phyloP scores from a whole-genome alignment of 176 grass and related monocot species.

The Olyra latifolia region DNA sequence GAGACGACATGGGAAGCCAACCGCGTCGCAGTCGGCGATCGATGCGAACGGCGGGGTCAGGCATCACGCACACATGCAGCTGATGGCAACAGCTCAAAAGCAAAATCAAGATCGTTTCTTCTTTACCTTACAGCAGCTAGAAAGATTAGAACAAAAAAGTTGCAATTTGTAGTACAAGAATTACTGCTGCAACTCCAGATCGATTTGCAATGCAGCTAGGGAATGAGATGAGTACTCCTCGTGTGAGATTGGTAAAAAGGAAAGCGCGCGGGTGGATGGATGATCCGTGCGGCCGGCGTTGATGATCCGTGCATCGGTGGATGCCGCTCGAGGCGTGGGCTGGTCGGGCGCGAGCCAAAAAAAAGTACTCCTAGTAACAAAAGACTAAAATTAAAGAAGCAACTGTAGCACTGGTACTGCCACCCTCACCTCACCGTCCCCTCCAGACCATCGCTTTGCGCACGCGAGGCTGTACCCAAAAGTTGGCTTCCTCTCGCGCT shows the following conservation, averaged over 20 bases:
- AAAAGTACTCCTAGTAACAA: background rate
- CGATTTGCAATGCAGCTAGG: background rate
- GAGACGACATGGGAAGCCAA: background rate
- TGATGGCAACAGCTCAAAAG: conserved; percentile 10
- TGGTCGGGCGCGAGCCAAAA: conserved; percentile 23
- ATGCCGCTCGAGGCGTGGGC: conserved; percentile 9
- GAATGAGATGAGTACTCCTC: background rate
- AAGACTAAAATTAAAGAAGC: background rate
- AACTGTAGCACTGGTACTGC: background rate
- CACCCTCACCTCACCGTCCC: too few relatives aligned
- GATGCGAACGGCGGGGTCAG: background rate
- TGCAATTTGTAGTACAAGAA: background rate
- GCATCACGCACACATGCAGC: background rate
- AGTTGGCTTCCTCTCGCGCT: background rate
- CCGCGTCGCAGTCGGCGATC: background rate
- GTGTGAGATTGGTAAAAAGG: background rate
- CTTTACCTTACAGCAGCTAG: background rate
- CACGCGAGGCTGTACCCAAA: conserved; percentile 25
- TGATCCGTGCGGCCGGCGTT: background rate
- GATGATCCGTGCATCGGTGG: background rate
- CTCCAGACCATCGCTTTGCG: background rate
- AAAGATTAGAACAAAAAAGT: too few relatives aligned
- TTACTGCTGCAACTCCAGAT: background rate
- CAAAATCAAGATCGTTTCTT: background rate
- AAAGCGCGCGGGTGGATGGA: background rate